Percentiles rank a stretch among this genome's conserved stretches.
These are phyloP conservation scores for Aspergillus candidus DNA, from an alignment of 2,329 filamentous ascomycete genomes.

Conservation along the genomic window DNA sequence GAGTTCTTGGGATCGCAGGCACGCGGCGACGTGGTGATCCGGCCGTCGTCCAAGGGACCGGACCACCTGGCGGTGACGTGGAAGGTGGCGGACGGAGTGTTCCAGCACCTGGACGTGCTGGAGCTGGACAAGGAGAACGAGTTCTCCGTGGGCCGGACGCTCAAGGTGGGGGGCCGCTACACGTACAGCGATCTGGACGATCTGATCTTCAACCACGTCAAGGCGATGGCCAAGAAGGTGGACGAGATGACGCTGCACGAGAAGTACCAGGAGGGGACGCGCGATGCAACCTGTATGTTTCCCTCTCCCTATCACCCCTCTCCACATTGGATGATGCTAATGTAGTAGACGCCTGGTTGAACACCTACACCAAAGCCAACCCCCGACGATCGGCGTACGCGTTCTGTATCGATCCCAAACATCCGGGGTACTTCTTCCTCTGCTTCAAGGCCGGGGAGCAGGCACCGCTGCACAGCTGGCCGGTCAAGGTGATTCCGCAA, in stretches of 20 bases:
- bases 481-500: slow-evolving; percentile 84
- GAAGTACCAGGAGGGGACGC: slow-evolving; percentile 80
- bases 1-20: slow-evolving; percentile 84
- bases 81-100: slow-evolving; percentile 96
- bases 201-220: slow-evolving; percentile 92
- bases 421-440: slow-evolving; percentile 89
- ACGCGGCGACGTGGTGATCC: slow-evolving; percentile 85
- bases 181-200: slow-evolving; percentile 96
- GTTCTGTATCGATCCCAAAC: slow-evolving; percentile 88
- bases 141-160: slow-evolving; percentile 79
- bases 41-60: slow-evolving; percentile 88
- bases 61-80: slow-evolving; percentile 95
- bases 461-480: slow-evolving; percentile 69
- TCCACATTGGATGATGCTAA: not conserved
- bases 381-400: slow-evolving; percentile 88
- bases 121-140: slow-evolving; percentile 97
- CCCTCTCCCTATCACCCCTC: slow-evolving; percentile 1
- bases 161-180: slow-evolving; percentile 82
- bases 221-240: slow-evolving; percentile 96
- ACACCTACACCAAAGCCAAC: slow-evolving; percentile 93
- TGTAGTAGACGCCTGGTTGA: slow-evolving; percentile 79
- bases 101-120: slow-evolving; percentile 94
- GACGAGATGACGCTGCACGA: slow-evolving; percentile 93
- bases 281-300: slow-evolving; percentile 73
- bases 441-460: slow-evolving; percentile 88